Evolutionary conservation across 371 early-diverging fungal species (phyloP).

Genomic region (Mucor lusitanicus): DNA sequence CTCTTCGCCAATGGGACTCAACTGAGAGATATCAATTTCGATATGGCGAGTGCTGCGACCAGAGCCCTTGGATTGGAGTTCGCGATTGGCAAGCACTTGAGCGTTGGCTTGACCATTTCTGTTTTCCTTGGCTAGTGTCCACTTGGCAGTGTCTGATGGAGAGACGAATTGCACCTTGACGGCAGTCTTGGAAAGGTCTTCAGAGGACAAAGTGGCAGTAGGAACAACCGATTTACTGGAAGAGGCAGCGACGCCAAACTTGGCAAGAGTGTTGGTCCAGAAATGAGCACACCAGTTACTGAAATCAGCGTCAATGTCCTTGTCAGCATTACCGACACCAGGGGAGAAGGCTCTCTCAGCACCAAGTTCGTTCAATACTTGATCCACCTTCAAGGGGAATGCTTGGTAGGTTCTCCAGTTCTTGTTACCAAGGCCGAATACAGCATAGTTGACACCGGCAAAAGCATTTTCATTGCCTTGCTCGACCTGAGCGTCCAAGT

Average conservation of each 20-base stretch:
- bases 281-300: slow-evolving; percentile 47
- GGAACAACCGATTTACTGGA: slow-evolving; percentile 27
- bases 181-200: slow-evolving; percentile 52
- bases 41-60: slow-evolving; percentile 48
- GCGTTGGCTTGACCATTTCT: slow-evolving; percentile 28
- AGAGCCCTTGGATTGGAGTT: slow-evolving; percentile 31
- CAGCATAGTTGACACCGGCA: slow-evolving; percentile 39
- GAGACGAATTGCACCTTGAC: slow-evolving; percentile 25
- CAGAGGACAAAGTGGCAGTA: slow-evolving; percentile 4
- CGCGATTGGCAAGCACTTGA: slow-evolving; percentile 22
- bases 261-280: slow-evolving; percentile 31
- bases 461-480: slow-evolving; percentile 19
- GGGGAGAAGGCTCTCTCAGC: slow-evolving; percentile 42
- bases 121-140: slow-evolving; percentile 23
- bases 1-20: slow-evolving; percentile 20
- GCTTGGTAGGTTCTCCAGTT: slow-evolving; percentile 61
- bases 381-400: slow-evolving; percentile 49
- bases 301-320: slow-evolving; percentile 50
- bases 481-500: slow-evolving; percentile 28
- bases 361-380: slow-evolving; percentile 41
- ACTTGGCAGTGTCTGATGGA: slow-evolving; percentile 24
- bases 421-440: slow-evolving; percentile 57
- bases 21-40: slow-evolving; percentile 35
- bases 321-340: slow-evolving; percentile 53
- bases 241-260: slow-evolving; percentile 30